Percentiles rank a stretch among this genome's conserved stretches.
Evolutionary conservation across 345 rosid species (phyloP).

Genomic region (Luvunga scandens): DNA sequence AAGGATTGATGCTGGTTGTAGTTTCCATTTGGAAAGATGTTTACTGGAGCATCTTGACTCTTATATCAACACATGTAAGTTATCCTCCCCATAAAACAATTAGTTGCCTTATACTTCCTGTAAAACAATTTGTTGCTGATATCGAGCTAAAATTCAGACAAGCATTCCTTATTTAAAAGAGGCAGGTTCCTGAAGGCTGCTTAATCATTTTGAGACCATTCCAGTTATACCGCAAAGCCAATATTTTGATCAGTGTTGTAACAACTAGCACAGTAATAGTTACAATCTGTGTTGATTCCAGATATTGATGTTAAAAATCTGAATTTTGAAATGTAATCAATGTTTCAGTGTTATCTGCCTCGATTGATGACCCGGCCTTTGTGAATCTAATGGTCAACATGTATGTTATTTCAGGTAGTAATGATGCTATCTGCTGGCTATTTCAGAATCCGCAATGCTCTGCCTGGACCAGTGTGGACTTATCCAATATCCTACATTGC

Average conservation of each 20-base stretch:
- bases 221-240: not conserved
- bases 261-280: not conserved
- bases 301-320: not conserved
- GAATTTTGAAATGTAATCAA: not conserved
- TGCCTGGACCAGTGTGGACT: slow-evolving; percentile 83
- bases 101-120: slow-evolving; percentile 3
- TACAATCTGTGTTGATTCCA: not conserved
- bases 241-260: not conserved
- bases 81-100: not conserved
- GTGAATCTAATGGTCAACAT: slow-evolving; percentile 2
- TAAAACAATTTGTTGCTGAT: not conserved
- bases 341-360: not conserved
- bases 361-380: not conserved
- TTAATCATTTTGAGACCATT: not conserved
- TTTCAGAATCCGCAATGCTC: slow-evolving; percentile 75
- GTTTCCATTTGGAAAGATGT: slow-evolving; percentile 70
- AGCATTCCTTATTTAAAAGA: not conserved
- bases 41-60: slow-evolving; percentile 71
- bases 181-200: not conserved
- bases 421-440: slow-evolving; percentile 99
- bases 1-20: slow-evolving; percentile 75
- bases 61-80: slow-evolving; percentile 72
- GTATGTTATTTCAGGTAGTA: slow-evolving; percentile 56
- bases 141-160: not conserved
- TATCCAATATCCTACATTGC: slow-evolving; percentile 90